Conservation (phyloP, 371 early-diverging fungal genomes). For the Saksenaea vasiformis region DNA sequence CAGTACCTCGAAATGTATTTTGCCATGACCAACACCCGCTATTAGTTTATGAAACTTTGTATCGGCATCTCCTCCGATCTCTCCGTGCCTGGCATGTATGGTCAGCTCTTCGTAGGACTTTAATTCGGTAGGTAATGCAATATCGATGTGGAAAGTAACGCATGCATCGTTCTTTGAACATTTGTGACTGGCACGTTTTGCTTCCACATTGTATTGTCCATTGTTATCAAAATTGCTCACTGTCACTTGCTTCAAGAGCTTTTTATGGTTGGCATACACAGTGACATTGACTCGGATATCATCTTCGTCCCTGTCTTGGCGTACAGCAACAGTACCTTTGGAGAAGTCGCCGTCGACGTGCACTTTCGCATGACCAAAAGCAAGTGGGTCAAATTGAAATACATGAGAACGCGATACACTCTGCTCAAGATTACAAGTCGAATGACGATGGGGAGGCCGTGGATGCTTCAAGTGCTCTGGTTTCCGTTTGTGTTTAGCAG, state of each 20-base stretch:
- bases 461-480: not conserved
- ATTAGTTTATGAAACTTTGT: slow-evolving; percentile 4
- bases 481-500: not conserved
- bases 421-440: slow-evolving; percentile 10
- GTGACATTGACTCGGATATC: slow-evolving; percentile 8
- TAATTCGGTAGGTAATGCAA: slow-evolving; percentile 9
- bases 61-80: slow-evolving; percentile 4
- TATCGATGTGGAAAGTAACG: slow-evolving; percentile 12
- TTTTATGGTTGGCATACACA: not conserved
- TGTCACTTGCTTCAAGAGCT: not conserved
- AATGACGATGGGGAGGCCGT: slow-evolving; percentile 14
- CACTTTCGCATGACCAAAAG: not conserved
- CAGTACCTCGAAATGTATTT: slow-evolving; percentile 15
- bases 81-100: slow-evolving; percentile 1
- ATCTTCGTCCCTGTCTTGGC: not conserved
- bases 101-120: not conserved
- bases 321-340: not conserved
- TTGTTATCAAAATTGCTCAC: slow-evolving; percentile 8
- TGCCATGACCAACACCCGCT: slow-evolving; percentile 20
- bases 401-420: not conserved
- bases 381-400: not conserved
- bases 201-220: slow-evolving; percentile 12
- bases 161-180: slow-evolving; percentile 9
- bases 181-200: slow-evolving; percentile 1
- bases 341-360: not conserved